phyloP scores from a whole-genome alignment of 2,329 filamentous ascomycete species.

The Diaporthe vaccinii region DNA sequence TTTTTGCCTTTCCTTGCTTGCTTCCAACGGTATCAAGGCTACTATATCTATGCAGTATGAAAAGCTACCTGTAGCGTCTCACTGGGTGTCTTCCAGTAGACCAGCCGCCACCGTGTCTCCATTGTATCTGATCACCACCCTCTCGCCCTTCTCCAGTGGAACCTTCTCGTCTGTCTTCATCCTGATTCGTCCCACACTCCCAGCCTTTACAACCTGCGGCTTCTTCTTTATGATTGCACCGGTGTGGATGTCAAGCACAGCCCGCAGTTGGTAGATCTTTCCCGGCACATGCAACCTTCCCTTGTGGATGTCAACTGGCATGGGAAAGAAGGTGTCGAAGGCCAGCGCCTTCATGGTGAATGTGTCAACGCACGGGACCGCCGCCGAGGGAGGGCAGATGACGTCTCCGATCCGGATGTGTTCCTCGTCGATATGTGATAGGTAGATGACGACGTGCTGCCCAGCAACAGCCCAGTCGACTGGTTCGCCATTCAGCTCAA shows the following conservation, averaged over 20 bases:
- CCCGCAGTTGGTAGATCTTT: conserved; percentile 78
- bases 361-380: conserved; percentile 77
- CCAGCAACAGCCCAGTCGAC: conserved; percentile 94
- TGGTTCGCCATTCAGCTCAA: conserved; percentile 80
- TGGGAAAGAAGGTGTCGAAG: conserved; percentile 90
- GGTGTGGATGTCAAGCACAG: conserved; percentile 82
- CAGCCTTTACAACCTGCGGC: conserved; percentile 86
- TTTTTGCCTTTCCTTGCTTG: not conserved
- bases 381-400: conserved; percentile 77
- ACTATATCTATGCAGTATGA: conserved; percentile 2
- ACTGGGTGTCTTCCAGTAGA: conserved; percentile 75
- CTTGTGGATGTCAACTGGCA: conserved; percentile 89
- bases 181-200: conserved; percentile 80
- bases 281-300: conserved; percentile 86
- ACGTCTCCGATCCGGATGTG: conserved; percentile 89
- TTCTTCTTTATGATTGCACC: conserved; percentile 85
- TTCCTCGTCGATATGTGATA: conserved; percentile 86
- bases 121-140: conserved; percentile 83
- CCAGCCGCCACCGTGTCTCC: conserved; percentile 92
- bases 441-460: conserved; percentile 87
- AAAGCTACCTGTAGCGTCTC: not conserved
- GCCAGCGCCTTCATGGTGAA: conserved; percentile 89
- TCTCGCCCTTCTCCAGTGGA: conserved; percentile 83
- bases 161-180: conserved; percentile 80
- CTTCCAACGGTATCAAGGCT: not conserved